Evolutionary conservation across 2,329 filamentous ascomycete species (phyloP), one percentile per base, ranked within the genome.

Genomic region (Teratosphaeria epicoccoides): DNA sequence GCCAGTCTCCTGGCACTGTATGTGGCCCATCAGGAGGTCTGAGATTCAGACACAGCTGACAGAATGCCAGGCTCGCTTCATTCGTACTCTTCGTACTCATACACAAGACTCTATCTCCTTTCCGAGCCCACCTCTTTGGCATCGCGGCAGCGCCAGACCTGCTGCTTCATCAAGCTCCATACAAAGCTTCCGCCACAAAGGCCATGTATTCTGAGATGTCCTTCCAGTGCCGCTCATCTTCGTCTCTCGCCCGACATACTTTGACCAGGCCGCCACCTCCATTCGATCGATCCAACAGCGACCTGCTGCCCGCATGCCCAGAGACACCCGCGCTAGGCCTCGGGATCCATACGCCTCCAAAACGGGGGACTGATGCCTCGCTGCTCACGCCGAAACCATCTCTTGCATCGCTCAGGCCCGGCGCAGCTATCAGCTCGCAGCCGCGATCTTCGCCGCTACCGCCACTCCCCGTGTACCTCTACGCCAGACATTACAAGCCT

Each of bases 211-310:
- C 61, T 9, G 58, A 63, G n/a, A 61, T 63, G 59, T 63, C 63
- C 3, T 63, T 64, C 55, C 62, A 64, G 50, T 64, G 63, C 54
- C 57, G 61, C 25, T 63, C 63, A 9, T 61, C 62, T 1, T 55
- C 55, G 2, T 61, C 61, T 0, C 55, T 64, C 2, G 57, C 59
- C 2, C 54, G 56, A 4, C 49, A 54, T 24, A 59, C 56, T 3
- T 47, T 57, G 10, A 29, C 33, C 1, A 40, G 7, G n/a, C 33
- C 33, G 10, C 33, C 51, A 0, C 43, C 50, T 23, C 50, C 49
- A 23, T 46, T 43, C 24, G 52, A 29, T 47, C 26, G 26, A 23
- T 57, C 57, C 25, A 53, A 24, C 11, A 26, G 33, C 17, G 37
- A 51, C 24, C 52, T 59, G 4, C 48, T 55, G 11, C 49, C 56